Evolutionary conservation across 2,329 filamentous ascomycete genomes (phyloP), one percentile per base, ranked within the genome.

Genomic region (Aspergillus hiratsukae): DNA sequence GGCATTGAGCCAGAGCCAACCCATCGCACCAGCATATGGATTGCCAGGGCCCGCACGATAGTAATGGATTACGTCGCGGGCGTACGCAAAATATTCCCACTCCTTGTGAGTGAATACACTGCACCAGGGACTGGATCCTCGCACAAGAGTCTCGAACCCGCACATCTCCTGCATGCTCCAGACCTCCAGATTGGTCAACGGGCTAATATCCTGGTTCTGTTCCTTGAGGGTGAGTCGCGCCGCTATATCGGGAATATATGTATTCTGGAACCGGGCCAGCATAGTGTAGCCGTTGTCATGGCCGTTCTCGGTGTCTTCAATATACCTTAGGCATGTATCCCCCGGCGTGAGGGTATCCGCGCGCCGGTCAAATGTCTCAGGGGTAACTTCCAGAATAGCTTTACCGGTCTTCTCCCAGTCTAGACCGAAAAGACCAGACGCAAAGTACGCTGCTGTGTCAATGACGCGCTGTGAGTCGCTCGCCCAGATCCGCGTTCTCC

Each of bases 151-250:
- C 66, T 85, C 83, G 60, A 85, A 86, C 1, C 81, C 83, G 64
- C 83, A 85, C 73, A 84, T 79, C 61, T 85, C 81, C 65, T 85
- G 83, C 83, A 85, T 85, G 56, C 78, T 75, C 62, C 80, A 85
- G 40, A 85, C 67, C 53, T 85, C 81, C 3, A 72, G 63, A 48
- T 77, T 72, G 0, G 69, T 72, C 55, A 83, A 76, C 31, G 76
- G 77, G n/a, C 78, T 70, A 5, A 73, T 59, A 1, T 64, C 62
- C 6, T 48, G 27, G 46, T 71, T 71, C 1, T 51, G 46, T 29
- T 69, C 54, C 6, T 62, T 53, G 1, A 41, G 19, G 35, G 64
- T 50, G 4, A 85, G 67, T 21, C 81, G 74, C 14, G 73, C 57
- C 37, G 74, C 71, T 45, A 84, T 80, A 14, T 71, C 61, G 0